Percentiles rank a stretch among this genome's conserved stretches.
phyloP scores from a whole-genome alignment of 2,329 filamentous ascomycete genomes.

The Macrophomina pseudophaseolina region DNA sequence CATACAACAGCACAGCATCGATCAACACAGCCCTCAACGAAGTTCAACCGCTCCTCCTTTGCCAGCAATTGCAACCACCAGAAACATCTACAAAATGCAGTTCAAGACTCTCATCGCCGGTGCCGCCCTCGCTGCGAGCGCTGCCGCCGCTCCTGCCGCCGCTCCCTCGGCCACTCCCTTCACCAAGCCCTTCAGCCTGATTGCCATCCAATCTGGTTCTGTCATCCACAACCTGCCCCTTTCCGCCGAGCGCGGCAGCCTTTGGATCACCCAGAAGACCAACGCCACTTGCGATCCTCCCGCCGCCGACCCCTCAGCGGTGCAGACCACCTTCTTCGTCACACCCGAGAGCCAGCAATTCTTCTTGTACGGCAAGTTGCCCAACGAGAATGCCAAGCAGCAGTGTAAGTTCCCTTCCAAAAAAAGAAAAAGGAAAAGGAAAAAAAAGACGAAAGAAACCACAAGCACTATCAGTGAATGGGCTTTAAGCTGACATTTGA shows the following conservation, averaged over 20 bases:
- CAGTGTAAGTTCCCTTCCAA: neutral
- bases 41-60: neutral
- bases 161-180: neutral
- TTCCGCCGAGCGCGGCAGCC: neutral
- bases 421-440: no score
- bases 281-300: neutral
- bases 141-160: neutral
- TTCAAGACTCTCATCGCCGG: conserved; percentile 8
- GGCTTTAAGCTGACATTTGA: neutral
- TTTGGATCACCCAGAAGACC: neutral
- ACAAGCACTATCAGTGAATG: neutral
- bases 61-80: neutral
- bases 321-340: neutral
- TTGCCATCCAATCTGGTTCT: conserved; percentile 3
- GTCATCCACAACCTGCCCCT: conserved; percentile 3
- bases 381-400: conserved; percentile 6
- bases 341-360: neutral
- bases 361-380: conserved; percentile 3
- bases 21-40: neutral
- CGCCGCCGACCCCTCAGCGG: neutral
- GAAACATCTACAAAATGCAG: neutral
- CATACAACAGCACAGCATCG: neutral
- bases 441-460: no score
- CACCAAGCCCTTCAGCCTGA: neutral
- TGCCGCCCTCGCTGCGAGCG: neutral